Base-by-base conservation (phyloP, 306 rosid species). In the Cicer chorassanicum region DNA sequence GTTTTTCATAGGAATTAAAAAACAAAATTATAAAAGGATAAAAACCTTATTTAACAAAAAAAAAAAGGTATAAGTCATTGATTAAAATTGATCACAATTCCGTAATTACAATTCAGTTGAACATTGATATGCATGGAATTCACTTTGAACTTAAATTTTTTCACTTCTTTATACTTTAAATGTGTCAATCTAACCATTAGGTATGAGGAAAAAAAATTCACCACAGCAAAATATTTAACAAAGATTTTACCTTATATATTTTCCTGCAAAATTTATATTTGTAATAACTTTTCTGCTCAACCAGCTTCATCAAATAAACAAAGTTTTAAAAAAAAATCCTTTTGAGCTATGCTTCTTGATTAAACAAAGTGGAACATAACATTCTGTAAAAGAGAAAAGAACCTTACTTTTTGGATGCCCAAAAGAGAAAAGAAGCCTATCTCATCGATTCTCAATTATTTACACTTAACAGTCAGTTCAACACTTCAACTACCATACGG, bases 361-460 rank as follows among this genome's bases (percentile, higher is more conserved):
- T 67, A 24, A 43, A 45, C 61, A 41, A 61, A 19, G 45, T 42
- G 60, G 50, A 71, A 71, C 59, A 56, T 68, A 71, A 71, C 59
- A 56, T 68, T 75, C 73, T 41, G 16, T n/a, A 18, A 13, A 14
- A n/a, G 44, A 38, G 50, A 62, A 57, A 46, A 68, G 68, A 68
- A 77, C 61, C 69, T 34, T 76, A 6, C 39, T 24, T 56, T 76
- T 68, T 62, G 29, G 68, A 12, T 34, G 50, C 55, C 78, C 24
- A 64, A 34, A 61, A 54, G 41, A 10, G 44, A 44, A 55, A 65
- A 44, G 55, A 61, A 53, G 45, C 54, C 67, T 53, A 53, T 12
- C 67, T 53, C 51, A 4, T 29, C 36, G 0, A 29, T 29, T 29
- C 36, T 29, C 36, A 75, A 62, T 43, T 53, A 55, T 53, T 43